Evolutionary conservation across 306 rosid genomes (phyloP).

Genomic region (Quercus suber): DNA sequence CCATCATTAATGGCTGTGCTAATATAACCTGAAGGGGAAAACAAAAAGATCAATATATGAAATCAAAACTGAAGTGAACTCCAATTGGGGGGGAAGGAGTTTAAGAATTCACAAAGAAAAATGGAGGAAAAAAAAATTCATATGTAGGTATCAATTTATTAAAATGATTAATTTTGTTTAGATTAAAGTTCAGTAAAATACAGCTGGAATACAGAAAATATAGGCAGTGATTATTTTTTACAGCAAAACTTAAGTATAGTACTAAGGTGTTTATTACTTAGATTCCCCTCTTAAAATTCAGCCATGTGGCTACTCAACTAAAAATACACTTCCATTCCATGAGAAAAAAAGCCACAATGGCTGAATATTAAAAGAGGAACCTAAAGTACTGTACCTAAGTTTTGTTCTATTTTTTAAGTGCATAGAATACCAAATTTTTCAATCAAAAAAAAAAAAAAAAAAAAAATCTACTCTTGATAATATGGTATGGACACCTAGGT

Average conservation of each 20-base stretch:
- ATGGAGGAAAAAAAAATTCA: neutral
- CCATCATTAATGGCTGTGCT: slow-evolving; percentile 84
- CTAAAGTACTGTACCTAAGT: no score
- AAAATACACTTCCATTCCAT: no score
- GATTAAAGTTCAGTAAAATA: neutral
- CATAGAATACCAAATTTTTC: neutral
- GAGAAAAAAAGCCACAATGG: no score
- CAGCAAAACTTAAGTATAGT: neutral
- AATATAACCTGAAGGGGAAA: slow-evolving; percentile 52
- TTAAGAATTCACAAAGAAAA: neutral
- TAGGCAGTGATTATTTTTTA: neutral
- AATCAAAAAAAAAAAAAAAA: no score
- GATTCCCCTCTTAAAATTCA: no score
- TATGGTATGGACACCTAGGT: no score
- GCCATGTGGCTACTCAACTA: no score
- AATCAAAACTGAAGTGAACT: neutral
- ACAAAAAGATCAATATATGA: neutral
- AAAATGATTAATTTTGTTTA: neutral
- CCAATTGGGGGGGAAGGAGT: neutral
- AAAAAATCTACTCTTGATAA: no score
- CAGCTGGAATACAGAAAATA: neutral
- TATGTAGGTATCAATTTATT: no score
- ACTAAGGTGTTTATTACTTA: no score
- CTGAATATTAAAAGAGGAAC: no score
- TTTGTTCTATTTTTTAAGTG: neutral